Evolutionary conservation across 768 basidiomycete species (phyloP), one percentile per base, ranked within the genome.

Genomic region (Candolleomyces aberdarensis): DNA sequence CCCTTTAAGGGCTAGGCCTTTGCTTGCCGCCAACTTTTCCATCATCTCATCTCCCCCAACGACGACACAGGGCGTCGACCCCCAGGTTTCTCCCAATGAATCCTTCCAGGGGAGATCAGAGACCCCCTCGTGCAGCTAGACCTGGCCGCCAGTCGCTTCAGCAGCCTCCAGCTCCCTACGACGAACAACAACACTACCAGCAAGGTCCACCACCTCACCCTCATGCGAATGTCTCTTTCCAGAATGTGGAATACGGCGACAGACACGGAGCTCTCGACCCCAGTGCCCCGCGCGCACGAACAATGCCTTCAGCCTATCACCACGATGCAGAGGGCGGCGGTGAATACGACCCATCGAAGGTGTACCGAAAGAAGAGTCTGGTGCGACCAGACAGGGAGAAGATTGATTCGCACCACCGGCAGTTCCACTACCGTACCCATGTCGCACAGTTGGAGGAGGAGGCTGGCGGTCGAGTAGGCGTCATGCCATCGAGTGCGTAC

Each of bases 371-470:
- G 82, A 96, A 95, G 81, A 92, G 89, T 71, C 82, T 99, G 17
- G 92, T 98, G 57, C 80, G 83, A 59, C 96, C 96, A 5, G 96
- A 99, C 74, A 80, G 96, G 60, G 96, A 97, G 79, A 94, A 96
- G 80, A 92, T 98, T 66, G 95, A 98, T 69, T 94, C 95, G 10
- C 86, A 87, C 46, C 94, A 98, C 78, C 84, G 94, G 54, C 88
- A 95, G 68, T 98, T 89, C 88, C 91, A 98, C 75, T 98, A 98
- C 75, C 86, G 92, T 57, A 86, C 82, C 60, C 94, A 92, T 74
- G 92, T 92, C 19, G 89, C 89, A 22, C 85, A 87, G 71, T 76
- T 91, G 69, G 85, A 88, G 73, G 80, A 88, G 59, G 86, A 91
- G 68, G 81, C 85, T n/a, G 76, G 76, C 39, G 81, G 82, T 44